Evolutionary conservation across 768 basidiomycete genomes (phyloP).

Genomic region (Russula abietina): DNA sequence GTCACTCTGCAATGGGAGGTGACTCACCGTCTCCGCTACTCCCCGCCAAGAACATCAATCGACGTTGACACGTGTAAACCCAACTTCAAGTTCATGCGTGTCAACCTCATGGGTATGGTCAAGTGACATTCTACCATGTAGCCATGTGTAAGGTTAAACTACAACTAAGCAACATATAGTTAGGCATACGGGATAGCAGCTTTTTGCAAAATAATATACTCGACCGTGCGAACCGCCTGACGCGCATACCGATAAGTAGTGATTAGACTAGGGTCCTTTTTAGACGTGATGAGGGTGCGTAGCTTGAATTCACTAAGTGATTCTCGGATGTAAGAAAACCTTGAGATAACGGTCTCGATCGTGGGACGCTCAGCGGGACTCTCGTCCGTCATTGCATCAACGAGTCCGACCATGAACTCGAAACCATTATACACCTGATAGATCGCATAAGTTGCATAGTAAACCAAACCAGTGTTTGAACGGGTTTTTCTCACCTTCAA

Average conservation of each 20-base stretch:
- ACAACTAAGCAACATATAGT: background rate
- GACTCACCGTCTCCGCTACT: too few relatives aligned
- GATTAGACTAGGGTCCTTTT: background rate
- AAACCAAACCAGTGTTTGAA: too few relatives aligned
- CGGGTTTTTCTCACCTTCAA: conserved; percentile 18
- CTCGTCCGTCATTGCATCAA: conserved; percentile 32
- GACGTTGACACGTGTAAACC: background rate
- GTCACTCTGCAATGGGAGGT: too few relatives aligned
- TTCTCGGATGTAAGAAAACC: conserved; percentile 28
- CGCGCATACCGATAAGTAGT: conserved; percentile 2
- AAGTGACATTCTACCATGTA: background rate
- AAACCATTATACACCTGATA: conserved; percentile 26
- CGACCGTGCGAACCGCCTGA: conserved; percentile 1
- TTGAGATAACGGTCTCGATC: conserved; percentile 30
- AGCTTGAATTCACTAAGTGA: conserved; percentile 28
- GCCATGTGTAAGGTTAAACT: background rate
- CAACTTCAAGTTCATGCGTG: background rate
- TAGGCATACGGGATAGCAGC: conserved; percentile 5
- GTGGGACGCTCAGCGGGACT: conserved; percentile 32
- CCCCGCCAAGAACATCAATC: too few relatives aligned
- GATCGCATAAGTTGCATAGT: conserved; percentile 8
- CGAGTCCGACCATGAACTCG: conserved; percentile 32
- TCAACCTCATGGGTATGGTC: background rate
- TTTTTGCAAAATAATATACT: background rate
- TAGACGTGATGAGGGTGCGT: conserved; percentile 30